Percentiles rank a stretch among this genome's conserved stretches.
Evolutionary conservation across 225 moss, liverwort and hornwort species (phyloP).

Genomic region (Thuidium tamariscinum): DNA sequence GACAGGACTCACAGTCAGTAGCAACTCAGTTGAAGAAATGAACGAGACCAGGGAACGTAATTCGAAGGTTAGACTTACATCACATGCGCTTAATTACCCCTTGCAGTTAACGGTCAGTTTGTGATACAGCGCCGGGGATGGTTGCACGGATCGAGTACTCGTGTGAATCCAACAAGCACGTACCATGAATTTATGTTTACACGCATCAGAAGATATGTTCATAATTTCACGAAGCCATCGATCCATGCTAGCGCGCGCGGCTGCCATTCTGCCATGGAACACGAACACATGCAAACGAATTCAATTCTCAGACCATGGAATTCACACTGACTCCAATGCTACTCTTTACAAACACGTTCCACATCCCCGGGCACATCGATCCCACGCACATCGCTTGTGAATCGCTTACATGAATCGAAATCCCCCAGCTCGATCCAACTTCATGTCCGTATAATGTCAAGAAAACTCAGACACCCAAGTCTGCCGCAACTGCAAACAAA

Average conservation of each 20-base stretch:
- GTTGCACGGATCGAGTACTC: neutral
- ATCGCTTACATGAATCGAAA: neutral
- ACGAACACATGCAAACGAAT: too few species aligned
- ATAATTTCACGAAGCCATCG: neutral
- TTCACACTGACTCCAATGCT: neutral
- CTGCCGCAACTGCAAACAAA: neutral
- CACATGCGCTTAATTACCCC: neutral
- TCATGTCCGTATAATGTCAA: neutral
- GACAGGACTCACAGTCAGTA: neutral
- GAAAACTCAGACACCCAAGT: neutral
- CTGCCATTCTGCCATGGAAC: neutral
- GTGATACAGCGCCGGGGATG: neutral
- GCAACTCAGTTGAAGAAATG: neutral
- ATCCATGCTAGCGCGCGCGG: neutral
- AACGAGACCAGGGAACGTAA: neutral
- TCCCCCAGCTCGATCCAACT: neutral
- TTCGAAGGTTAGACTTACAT: neutral
- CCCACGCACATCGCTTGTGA: too few species aligned
- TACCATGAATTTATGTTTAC: neutral
- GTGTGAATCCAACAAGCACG: neutral
- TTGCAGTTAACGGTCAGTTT: neutral
- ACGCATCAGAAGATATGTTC: neutral
- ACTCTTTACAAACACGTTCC: neutral
- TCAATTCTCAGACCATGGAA: neutral
- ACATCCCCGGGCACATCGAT: too few species aligned